Evolutionary conservation across 1,139 yeast genomes (phyloP).

Genomic region (Saccharomyces hybrid): DNA sequence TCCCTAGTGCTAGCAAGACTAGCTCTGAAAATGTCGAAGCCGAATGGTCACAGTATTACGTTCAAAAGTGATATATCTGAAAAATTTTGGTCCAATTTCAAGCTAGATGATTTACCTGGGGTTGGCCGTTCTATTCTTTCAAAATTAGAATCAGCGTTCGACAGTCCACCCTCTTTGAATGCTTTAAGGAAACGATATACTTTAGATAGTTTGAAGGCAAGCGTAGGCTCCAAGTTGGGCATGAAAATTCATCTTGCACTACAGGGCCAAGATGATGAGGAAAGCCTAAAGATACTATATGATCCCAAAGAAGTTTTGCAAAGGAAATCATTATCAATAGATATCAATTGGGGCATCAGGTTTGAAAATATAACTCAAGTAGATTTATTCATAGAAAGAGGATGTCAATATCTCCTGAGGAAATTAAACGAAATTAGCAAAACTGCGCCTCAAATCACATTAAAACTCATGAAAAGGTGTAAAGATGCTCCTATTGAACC

Average conservation of each 20-base stretch:
- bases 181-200: conserved; percentile 5
- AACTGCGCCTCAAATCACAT: conserved; percentile 50
- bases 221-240: conserved; percentile 69
- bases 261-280: conserved; percentile 56
- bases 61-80: conserved; percentile 32
- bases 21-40: conserved; percentile 72
- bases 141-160: conserved; percentile 32
- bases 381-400: conserved; percentile 50
- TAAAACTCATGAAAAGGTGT: conserved; percentile 61
- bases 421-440: conserved; percentile 45
- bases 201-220: conserved; percentile 32
- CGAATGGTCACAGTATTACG: conserved; percentile 49
- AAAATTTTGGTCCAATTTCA: conserved; percentile 39
- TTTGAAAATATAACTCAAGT: conserved; percentile 55
- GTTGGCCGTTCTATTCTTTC: conserved; percentile 54
- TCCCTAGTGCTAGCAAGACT: conserved; percentile 74
- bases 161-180: not conserved
- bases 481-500: conserved; percentile 64
- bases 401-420: conserved; percentile 52
- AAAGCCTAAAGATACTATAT: conserved; percentile 25
- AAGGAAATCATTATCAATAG: conserved; percentile 79
- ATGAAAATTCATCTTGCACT: conserved; percentile 37
- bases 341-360: conserved; percentile 86
- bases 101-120: conserved; percentile 68
- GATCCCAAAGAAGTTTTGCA: conserved; percentile 39